Evolutionary conservation across 768 basidiomycete genomes (phyloP).

Genomic region (Crepidotus variabilis): DNA sequence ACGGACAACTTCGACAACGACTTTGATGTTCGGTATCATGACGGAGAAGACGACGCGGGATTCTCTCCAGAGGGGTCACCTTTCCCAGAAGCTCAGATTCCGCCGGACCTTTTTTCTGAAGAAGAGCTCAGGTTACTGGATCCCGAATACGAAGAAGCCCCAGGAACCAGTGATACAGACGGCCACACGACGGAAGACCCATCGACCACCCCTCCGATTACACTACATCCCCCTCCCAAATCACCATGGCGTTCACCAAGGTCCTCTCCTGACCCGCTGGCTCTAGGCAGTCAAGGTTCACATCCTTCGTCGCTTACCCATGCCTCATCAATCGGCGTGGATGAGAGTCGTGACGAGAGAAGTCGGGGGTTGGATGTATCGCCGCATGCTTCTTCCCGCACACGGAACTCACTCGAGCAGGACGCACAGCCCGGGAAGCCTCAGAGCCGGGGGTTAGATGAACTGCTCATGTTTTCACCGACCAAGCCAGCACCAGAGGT

Average conservation of each 20-base stretch:
- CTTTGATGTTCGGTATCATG: background rate
- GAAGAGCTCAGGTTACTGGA: background rate
- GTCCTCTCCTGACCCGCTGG: background rate
- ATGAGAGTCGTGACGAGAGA: background rate
- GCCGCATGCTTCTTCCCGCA: background rate
- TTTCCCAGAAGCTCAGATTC: background rate
- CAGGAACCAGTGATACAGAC: background rate
- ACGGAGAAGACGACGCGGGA: background rate
- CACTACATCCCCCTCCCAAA: background rate
- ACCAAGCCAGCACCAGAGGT: background rate
- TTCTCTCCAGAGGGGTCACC: background rate
- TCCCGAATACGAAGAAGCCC: background rate
- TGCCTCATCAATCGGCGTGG: background rate
- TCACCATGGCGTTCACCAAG: background rate
- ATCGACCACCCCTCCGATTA: background rate
- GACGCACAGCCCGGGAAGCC: background rate
- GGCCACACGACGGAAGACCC: background rate
- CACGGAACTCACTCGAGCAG: background rate
- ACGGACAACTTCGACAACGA: no score
- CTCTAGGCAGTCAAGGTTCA: background rate
- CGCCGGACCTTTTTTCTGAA: background rate
- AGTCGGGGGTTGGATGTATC: background rate
- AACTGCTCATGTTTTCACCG: slow-evolving; percentile 11
- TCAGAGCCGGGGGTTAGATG: background rate
- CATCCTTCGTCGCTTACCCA: background rate